Base-by-base conservation (phyloP, 2,329 filamentous ascomycete species). In the Ceratocystis huliohia region DNA sequence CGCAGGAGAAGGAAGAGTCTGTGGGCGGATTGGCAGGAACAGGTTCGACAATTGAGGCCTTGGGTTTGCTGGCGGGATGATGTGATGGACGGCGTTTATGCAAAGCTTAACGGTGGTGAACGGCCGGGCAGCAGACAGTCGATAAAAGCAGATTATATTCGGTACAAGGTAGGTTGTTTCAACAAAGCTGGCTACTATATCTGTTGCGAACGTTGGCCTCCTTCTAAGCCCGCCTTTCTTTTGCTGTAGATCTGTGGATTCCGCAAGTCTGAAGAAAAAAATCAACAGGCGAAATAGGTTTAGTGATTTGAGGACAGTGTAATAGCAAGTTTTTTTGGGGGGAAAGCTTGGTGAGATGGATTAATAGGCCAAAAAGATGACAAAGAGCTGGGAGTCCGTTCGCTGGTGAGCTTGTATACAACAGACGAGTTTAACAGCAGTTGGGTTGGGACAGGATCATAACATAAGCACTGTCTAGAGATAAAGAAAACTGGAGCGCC, bases 401-500 rank as follows among this genome's bases (percentile, higher is more conserved):
- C 17, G 8, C 20, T 20, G 56, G 5, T 8, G 56, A 59, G 25
- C 28, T 59, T 59, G 56, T 15, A 59, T 33, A 37, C 15, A 37
- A 28, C 15, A 17, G 33, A 37, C 10, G 10, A 37, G 33, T 37
- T 37, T 37, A 13, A 37, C 33, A 41, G 37, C 4, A 41, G 37
- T 33, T 25, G 13, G 25, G 56, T 59, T n/a, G 33, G 20, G 56
- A 59, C 10, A n/a, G 28, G 17, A 59, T 59, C 56, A n/a, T 53
- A 48, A 17, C 25, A 25, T 10, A 53, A 50, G 33, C 25, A 30
- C 53, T 59, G 25, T 28, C 3, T 25, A 37, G n/a, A 62, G n/a
- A 66, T 37, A 46, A 66, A 57, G 53, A 66, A 66, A 63, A 66
- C 41, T 62, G 65, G 65, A 63, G 65, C 20, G 37, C 20, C 7